Evolutionary conservation across 2,329 filamentous ascomycete species (phyloP).

Genomic region (Botrytis squamosa): DNA sequence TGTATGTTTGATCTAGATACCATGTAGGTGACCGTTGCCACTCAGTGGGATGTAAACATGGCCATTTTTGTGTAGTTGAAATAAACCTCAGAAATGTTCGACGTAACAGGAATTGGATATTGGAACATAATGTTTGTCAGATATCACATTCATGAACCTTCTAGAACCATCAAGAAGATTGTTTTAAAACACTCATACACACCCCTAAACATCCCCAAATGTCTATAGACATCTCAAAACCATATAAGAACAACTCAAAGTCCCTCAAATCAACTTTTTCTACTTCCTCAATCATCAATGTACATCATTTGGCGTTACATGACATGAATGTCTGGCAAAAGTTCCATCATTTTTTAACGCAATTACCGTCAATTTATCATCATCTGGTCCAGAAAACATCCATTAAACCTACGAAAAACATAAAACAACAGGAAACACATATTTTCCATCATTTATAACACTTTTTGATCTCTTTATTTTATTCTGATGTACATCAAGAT

Average conservation of each 20-base stretch:
- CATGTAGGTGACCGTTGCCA: background rate
- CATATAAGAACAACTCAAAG: background rate
- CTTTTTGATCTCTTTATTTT: background rate
- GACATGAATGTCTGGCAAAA: background rate
- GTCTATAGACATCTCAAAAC: background rate
- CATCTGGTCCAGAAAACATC: fast-evolving
- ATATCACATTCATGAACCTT: background rate
- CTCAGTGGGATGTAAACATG: fast-evolving
- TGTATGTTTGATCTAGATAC: background rate
- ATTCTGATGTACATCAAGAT: background rate
- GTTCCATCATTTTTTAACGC: background rate
- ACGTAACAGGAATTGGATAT: background rate
- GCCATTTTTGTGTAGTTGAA: fast-evolving
- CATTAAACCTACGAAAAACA: fast-evolving
- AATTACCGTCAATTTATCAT: background rate
- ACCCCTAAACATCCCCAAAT: too few relatives aligned
- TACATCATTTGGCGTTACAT: background rate
- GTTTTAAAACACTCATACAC: background rate
- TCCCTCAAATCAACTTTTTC: background rate
- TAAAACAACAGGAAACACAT: fast-evolving
- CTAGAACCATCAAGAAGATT: background rate
- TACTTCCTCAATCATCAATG: background rate
- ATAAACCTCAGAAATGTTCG: background rate
- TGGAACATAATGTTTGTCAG: background rate
- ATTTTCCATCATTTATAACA: background rate